phyloP scores from a whole-genome alignment of 139 green algal species.

The Chlamydomonas sphaeroides region DNA sequence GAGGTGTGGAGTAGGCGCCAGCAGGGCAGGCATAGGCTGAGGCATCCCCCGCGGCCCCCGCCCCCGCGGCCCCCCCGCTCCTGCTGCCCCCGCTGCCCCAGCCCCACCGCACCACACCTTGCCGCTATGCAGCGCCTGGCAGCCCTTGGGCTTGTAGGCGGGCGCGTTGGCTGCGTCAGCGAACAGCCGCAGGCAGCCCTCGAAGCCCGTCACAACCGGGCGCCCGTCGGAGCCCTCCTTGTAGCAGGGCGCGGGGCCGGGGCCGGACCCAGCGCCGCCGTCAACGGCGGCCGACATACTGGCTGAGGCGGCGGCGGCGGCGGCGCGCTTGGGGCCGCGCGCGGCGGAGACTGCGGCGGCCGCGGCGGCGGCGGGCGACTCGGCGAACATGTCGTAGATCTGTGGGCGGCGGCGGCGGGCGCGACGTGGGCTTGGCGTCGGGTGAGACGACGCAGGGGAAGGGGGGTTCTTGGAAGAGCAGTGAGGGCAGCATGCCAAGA shows the following conservation, averaged over 20 bases:
- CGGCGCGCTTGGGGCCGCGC: background rate
- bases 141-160: conserved; percentile 48
- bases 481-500: no score
- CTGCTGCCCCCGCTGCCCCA: no score
- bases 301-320: conserved; percentile 1
- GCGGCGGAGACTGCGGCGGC: background rate
- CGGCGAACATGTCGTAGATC: conserved; percentile 33
- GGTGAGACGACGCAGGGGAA: no score
- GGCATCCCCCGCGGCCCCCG: no score
- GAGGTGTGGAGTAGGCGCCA: no score
- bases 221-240: background rate
- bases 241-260: background rate
- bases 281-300: background rate
- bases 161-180: conserved; percentile 25
- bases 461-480: no score
- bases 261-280: conserved; percentile 5
- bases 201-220: conserved; percentile 75
- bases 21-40: no score
- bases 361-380: no score
- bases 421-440: no score
- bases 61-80: no score
- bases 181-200: conserved; percentile 62
- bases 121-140: conserved; percentile 68
- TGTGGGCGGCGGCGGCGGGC: no score
- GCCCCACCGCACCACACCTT: conserved; percentile 6